Evolutionary conservation across 768 basidiomycete genomes (phyloP).

Genomic region (Gloeopeniophorella convolvens): DNA sequence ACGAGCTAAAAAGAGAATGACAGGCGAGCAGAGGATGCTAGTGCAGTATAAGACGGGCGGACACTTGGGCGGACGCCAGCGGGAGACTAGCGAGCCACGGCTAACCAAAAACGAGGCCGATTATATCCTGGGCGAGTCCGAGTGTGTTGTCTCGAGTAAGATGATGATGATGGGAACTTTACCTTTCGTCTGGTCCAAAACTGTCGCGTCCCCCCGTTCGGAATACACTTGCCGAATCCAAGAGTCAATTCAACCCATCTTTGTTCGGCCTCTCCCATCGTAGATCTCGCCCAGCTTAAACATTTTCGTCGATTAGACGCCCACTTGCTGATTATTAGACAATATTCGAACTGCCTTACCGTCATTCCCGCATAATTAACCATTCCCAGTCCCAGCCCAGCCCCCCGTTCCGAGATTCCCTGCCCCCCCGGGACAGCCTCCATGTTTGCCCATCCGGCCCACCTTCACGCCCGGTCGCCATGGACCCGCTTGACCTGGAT

Average conservation of each 20-base stretch:
- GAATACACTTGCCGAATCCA: slow-evolving; percentile 16
- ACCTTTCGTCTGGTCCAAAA: slow-evolving; percentile 7
- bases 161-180: slow-evolving; percentile 15
- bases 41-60: slow-evolving; percentile 7
- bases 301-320: slow-evolving; percentile 21
- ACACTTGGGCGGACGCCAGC: background rate
- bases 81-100: slow-evolving; percentile 9
- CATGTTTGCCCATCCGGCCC: too few species aligned
- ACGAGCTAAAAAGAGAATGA: slow-evolving; percentile 8
- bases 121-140: slow-evolving; percentile 10
- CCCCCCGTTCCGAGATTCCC: slow-evolving; percentile 16
- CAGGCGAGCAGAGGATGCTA: slow-evolving; percentile 3
- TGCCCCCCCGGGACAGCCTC: slow-evolving; percentile 15
- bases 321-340: slow-evolving; percentile 12
- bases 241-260: slow-evolving; percentile 19
- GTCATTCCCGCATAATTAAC: slow-evolving; percentile 18
- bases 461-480: too few species aligned
- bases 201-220: slow-evolving; percentile 14
- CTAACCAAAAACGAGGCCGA: slow-evolving; percentile 19
- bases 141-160: background rate
- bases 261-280: slow-evolving; percentile 17
- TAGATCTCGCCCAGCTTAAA: slow-evolving; percentile 20
- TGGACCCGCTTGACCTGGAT: too few species aligned
- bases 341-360: slow-evolving; percentile 13
- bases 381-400: slow-evolving; percentile 1